phyloP scores from a whole-genome alignment of 495 filamentous ascomycete species.

The Aspergillus campestris region DNA sequence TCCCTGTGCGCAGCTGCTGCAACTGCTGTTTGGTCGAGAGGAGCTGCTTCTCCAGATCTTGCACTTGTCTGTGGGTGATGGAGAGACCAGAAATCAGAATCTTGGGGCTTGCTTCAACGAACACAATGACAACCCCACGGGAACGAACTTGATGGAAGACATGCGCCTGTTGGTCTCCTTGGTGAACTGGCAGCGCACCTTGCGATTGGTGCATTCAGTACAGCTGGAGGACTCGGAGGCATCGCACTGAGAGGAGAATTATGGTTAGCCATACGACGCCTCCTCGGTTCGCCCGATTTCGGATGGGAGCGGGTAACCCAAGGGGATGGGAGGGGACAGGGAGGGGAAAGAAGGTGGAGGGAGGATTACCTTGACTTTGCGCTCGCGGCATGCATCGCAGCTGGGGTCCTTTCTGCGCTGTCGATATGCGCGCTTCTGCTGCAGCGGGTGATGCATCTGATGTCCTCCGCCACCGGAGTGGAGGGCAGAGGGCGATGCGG shows the following conservation, averaged over 20 bases:
- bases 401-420: slow-evolving; percentile 94
- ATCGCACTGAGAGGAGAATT: slow-evolving; percentile 55
- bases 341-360: no score
- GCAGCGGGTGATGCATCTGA: slow-evolving; percentile 43
- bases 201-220: slow-evolving; percentile 90
- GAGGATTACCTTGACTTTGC: slow-evolving; percentile 78
- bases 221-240: slow-evolving; percentile 93
- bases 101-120: no score
- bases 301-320: neutral
- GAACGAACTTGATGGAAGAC: slow-evolving; percentile 86
- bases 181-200: slow-evolving; percentile 96
- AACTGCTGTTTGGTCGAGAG: slow-evolving; percentile 65
- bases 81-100: slow-evolving; percentile 11
- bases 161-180: slow-evolving; percentile 98
- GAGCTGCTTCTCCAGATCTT: slow-evolving; percentile 92
- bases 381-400: slow-evolving; percentile 93
- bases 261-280: neutral
- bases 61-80: slow-evolving; percentile 58
- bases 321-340: neutral
- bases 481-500: slow-evolving; percentile 9
- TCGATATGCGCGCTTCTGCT: slow-evolving; percentile 88
- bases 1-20: slow-evolving; percentile 52
- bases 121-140: slow-evolving; percentile 1
- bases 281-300: neutral
- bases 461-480: no score